Conservation (phyloP, 148 eudicot genomes). For the Amaranthus cruentus region DNA sequence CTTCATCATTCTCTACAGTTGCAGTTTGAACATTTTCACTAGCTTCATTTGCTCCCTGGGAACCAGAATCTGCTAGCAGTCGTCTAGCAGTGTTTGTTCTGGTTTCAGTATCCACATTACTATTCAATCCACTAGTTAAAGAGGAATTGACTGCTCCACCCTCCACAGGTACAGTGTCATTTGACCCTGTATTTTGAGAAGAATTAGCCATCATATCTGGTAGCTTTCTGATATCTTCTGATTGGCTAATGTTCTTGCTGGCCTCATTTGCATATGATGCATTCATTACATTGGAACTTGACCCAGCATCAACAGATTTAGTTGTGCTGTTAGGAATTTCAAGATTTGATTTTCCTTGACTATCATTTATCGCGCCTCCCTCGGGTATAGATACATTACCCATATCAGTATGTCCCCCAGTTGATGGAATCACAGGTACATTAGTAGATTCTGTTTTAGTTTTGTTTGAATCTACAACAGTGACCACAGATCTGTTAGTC, state of each 20-base stretch:
- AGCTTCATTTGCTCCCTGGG: constrained; percentile 29
- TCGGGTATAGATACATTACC: constrained; percentile 39
- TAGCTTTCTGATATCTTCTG: constrained; percentile 24
- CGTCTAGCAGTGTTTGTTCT: constrained; percentile 51
- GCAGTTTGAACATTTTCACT: constrained; percentile 47
- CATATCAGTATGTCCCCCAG: constrained; percentile 28
- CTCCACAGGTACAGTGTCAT: constrained; percentile 30
- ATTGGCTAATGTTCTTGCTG: constrained; percentile 21
- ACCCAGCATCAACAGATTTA: constrained; percentile 21
- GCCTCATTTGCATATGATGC: constrained; percentile 19
- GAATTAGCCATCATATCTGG: constrained; percentile 23
- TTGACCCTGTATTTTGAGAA: constrained; percentile 33
- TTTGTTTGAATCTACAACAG: constrained; percentile 26
- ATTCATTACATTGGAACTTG: constrained; percentile 15
- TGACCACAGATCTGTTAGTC: background rate
- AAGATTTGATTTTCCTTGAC: constrained; percentile 22
- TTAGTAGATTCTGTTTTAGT: constrained; percentile 23
- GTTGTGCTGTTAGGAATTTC: constrained; percentile 12
- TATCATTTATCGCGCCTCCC: constrained; percentile 28
- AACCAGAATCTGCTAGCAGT: constrained; percentile 57
- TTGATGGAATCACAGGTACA: constrained; percentile 25
- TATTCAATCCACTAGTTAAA: constrained; percentile 35
- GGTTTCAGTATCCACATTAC: constrained; percentile 29
- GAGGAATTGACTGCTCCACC: constrained; percentile 39
- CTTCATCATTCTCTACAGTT: constrained; percentile 78